Percentiles rank a stretch among this genome's conserved stretches.
These are phyloP conservation scores for Pseudogymnoascus sp. DNA, from an alignment of 2,329 filamentous ascomycete species.

Conservation along the genomic window DNA sequence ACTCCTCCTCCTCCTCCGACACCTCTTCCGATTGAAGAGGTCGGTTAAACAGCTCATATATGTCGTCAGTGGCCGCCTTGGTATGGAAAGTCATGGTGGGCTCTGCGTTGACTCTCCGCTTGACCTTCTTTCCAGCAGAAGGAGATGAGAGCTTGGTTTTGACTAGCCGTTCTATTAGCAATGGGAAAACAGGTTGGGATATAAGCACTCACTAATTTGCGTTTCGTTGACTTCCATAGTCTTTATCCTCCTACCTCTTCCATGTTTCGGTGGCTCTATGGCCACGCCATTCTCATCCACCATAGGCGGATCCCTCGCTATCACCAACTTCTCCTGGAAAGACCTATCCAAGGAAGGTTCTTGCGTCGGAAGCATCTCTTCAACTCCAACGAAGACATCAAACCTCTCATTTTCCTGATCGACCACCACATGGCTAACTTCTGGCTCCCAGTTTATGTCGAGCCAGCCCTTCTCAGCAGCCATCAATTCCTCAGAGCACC, in stretches of 20 bases:
- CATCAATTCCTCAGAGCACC: slow-evolving; percentile 87
- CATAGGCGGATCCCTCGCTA: slow-evolving; percentile 31
- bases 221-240: slow-evolving; percentile 82
- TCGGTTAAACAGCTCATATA: slow-evolving; percentile 94
- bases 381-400: not conserved
- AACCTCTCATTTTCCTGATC: slow-evolving; percentile 1
- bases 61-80: slow-evolving; percentile 89
- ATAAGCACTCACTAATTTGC: slow-evolving; percentile 65
- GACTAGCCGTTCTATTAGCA: slow-evolving; percentile 48
- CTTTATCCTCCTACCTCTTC: slow-evolving; percentile 62
- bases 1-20: slow-evolving; percentile 30
- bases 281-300: slow-evolving; percentile 54
- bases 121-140: slow-evolving; percentile 72
- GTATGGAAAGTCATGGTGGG: slow-evolving; percentile 99
- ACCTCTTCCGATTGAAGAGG: slow-evolving; percentile 45
- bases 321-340: slow-evolving; percentile 27
- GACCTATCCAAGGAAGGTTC: not conserved
- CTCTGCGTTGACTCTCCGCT: slow-evolving; percentile 61
- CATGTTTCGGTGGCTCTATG: slow-evolving; percentile 38
- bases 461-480: slow-evolving; percentile 68
- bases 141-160: slow-evolving; percentile 91
- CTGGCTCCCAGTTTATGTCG: slow-evolving; percentile 45
- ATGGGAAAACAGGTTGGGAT: not conserved
- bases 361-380: not conserved
- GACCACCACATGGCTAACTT: slow-evolving; percentile 11